phyloP scores from a whole-genome alignment of 2,329 filamentous ascomycete genomes.

The Aureobasidium sp. region DNA sequence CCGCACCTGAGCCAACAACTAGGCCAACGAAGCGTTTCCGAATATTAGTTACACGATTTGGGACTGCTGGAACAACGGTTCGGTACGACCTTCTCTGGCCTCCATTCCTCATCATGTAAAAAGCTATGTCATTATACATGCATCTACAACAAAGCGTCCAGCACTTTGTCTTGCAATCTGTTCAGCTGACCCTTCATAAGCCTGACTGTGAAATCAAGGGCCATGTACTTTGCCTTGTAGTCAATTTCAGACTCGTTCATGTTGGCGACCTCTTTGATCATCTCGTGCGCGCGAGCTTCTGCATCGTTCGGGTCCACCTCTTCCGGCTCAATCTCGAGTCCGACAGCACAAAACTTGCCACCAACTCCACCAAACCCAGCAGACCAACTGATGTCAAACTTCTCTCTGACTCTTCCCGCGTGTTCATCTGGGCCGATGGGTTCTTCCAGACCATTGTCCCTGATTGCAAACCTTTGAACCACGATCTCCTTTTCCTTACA shows the following conservation, averaged over 20 bases:
- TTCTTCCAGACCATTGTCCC: slow-evolving; percentile 23
- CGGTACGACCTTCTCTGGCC: neutral
- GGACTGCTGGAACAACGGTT: neutral
- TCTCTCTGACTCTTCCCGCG: slow-evolving; percentile 31
- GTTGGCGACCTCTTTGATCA: slow-evolving; percentile 20
- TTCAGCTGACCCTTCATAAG: slow-evolving; percentile 29
- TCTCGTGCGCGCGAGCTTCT: slow-evolving; percentile 20
- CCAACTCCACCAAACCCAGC: slow-evolving; percentile 35
- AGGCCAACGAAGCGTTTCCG: neutral
- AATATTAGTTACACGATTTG: too few relatives aligned
- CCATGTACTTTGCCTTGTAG: slow-evolving; percentile 27
- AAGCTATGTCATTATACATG: neutral
- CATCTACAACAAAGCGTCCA: slow-evolving; percentile 21
- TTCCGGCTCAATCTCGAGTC: slow-evolving; percentile 24
- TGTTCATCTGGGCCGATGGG: slow-evolving; percentile 28
- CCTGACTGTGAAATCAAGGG: slow-evolving; percentile 26
- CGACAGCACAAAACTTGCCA: slow-evolving; percentile 39
- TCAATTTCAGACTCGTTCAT: slow-evolving; percentile 19
- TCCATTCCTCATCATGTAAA: neutral
- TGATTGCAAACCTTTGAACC: slow-evolving; percentile 32
- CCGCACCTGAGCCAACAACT: neutral
- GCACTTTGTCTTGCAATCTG: slow-evolving; percentile 26
- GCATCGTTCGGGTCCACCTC: slow-evolving; percentile 16
- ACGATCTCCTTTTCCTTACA: slow-evolving; percentile 32
- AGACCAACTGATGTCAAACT: slow-evolving; percentile 40